Base-by-base conservation (phyloP, 2,329 filamentous ascomycete genomes). In the Ophiostoma triangulosporum region DNA sequence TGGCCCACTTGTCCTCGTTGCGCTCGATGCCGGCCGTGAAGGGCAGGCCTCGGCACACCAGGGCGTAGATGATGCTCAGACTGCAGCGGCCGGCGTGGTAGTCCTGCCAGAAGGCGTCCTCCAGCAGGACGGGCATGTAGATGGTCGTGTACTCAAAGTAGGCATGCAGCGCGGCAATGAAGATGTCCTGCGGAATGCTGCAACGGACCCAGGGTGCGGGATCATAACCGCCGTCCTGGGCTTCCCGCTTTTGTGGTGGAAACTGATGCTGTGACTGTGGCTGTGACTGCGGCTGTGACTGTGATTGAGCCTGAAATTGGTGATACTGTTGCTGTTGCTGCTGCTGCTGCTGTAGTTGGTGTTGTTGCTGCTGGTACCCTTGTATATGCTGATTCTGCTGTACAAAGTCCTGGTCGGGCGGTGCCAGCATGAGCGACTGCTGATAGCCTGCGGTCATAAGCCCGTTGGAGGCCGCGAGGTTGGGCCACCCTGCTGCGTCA, bases 51-150 rank as follows among this genome's bases (percentile, higher is more conserved):
- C 61, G 57, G 46, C 61, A 63, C 26, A 59, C 61, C 9, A 63
- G 53, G 2, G 62, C 61, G 40, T 48, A 62, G 3, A 59, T 48
- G 9, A 64, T 55, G n/a, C 57, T 54, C 9, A 48, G 51, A 45
- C 62, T 63, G 54, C 57, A 60, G 15, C 49, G 43, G 7, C 54
- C 53, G 5, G 49, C 53, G 17, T 57, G 48, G 40, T 60, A 62
- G 55, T 64, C 62, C 40, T 57, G 46, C 61, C 59, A 62, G 32
- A 64, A 64, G 20, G 60, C 58, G 36, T 62, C 61, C 26, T 59
- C 58, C 12, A 57, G 48, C 17, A 62, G 29, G 11, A 64, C 57
- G 3, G 61, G 61, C 35, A 62, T 56, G 24, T 54, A 58, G 14
- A 57, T 54, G 6, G 59, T 56, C 11, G 58, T 56, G 45, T 58